Conservation (phyloP, 2,329 filamentous ascomycete species). For the Colletotrichum siamense region DNA sequence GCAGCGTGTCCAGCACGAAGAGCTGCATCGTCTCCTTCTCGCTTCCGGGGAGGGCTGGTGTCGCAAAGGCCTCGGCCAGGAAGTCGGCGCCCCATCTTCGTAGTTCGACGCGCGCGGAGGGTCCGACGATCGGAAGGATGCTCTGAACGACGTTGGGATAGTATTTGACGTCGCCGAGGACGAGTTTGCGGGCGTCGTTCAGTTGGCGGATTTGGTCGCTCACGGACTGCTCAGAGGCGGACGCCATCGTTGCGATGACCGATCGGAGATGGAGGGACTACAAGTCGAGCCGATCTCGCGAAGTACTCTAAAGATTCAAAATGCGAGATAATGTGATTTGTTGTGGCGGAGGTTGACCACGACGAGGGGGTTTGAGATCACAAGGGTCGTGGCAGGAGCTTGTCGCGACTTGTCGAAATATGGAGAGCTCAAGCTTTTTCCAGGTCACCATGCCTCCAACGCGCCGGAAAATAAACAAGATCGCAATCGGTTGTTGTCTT, state of each 20-base stretch:
- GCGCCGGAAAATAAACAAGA: background rate
- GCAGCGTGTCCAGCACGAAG: constrained; percentile 78
- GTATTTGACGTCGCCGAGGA: constrained; percentile 83
- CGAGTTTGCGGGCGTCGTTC: constrained; percentile 87
- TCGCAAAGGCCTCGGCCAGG: constrained; percentile 93
- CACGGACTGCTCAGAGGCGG: constrained; percentile 55
- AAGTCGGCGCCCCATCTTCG: constrained; percentile 97
- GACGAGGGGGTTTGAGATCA: background rate
- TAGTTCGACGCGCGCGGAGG: constrained; percentile 76
- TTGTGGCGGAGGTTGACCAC: background rate
- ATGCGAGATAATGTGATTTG: background rate
- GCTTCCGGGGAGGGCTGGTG: constrained; percentile 77
- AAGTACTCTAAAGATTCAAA: background rate
- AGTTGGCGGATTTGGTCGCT: constrained; percentile 86
- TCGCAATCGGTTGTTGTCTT: background rate
- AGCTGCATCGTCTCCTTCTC: constrained; percentile 84
- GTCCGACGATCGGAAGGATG: constrained; percentile 88
- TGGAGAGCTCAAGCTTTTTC: constrained; percentile 20
- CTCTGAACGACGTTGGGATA: constrained; percentile 92
- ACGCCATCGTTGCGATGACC: constrained; percentile 51
- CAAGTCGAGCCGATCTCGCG: background rate
- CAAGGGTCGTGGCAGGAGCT: constrained; percentile 6
- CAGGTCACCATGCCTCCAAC: constrained; percentile 20
- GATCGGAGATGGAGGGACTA: background rate
- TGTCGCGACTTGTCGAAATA: constrained; percentile 23